Percentiles rank a stretch among this genome's conserved stretches.
These are phyloP conservation scores for Ophidiomyces ophidiicola DNA, from an alignment of 2,329 filamentous ascomycete genomes.

Conservation along the genomic window DNA sequence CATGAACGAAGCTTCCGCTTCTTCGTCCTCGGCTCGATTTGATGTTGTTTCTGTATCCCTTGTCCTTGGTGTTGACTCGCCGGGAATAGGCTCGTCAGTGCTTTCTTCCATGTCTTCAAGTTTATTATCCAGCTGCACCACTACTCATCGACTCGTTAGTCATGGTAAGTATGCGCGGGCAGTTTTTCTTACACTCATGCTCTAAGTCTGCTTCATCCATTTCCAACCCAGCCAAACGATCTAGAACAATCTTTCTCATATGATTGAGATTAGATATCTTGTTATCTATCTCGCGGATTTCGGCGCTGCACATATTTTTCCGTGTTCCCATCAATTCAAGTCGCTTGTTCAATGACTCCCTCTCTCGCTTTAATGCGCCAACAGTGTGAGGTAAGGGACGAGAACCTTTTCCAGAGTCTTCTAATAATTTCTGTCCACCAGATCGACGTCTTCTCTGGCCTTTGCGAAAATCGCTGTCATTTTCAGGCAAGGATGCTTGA, in stretches of 20 bases:
- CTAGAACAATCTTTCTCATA: slow-evolving; percentile 85
- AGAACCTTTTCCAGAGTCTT: slow-evolving; percentile 45
- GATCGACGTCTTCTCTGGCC: slow-evolving; percentile 57
- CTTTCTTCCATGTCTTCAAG: slow-evolving; percentile 53
- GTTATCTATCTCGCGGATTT: slow-evolving; percentile 92
- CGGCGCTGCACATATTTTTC: slow-evolving; percentile 94
- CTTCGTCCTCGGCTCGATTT: slow-evolving; percentile 43
- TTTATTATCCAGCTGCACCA: slow-evolving; percentile 49
- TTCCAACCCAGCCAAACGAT: slow-evolving; percentile 73
- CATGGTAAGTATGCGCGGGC: no score
- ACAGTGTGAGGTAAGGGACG: slow-evolving; percentile 51
- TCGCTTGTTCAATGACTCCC: slow-evolving; percentile 65
- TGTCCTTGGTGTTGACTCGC: slow-evolving; percentile 27
- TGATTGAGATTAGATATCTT: slow-evolving; percentile 87
- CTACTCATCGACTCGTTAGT: slow-evolving; percentile 19
- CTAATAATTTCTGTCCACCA: slow-evolving; percentile 62
- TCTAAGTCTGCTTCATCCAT: slow-evolving; percentile 83
- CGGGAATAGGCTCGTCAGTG: slow-evolving; percentile 33
- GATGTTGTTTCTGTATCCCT: slow-evolving; percentile 34
- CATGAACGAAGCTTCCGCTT: slow-evolving; percentile 63
- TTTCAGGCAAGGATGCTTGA: slow-evolving; percentile 72
- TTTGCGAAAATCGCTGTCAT: slow-evolving; percentile 51
- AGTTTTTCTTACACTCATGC: slow-evolving; percentile 57
- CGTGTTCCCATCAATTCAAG: slow-evolving; percentile 83
- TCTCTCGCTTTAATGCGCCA: slow-evolving; percentile 65